These are phyloP conservation scores for Corylus avellana DNA, from an alignment of 306 rosid species.

Conservation along the genomic window DNA sequence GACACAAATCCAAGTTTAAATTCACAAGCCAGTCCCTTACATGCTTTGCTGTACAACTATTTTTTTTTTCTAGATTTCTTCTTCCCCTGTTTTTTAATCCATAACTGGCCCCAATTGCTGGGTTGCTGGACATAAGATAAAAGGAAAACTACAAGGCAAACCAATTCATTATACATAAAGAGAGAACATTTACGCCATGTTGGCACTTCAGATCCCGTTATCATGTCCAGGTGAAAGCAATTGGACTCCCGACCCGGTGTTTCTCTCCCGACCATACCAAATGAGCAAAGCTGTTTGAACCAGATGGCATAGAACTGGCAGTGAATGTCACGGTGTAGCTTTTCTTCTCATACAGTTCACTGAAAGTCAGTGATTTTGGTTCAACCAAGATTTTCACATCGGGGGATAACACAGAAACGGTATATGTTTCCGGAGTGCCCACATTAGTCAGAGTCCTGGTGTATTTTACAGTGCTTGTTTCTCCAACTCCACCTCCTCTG, in stretches of 20 bases:
- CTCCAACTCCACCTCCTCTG: slow-evolving; percentile 38
- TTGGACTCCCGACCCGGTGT: slow-evolving; percentile 68
- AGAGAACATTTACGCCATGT: not conserved
- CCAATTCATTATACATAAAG: slow-evolving; percentile 1
- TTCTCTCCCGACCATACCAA: slow-evolving; percentile 91
- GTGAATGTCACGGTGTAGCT: slow-evolving; percentile 70
- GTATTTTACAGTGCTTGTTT: slow-evolving; percentile 47
- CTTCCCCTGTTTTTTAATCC: not conserved
- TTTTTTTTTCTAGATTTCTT: slow-evolving; percentile 16
- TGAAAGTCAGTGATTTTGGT: slow-evolving; percentile 66
- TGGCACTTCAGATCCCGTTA: slow-evolving; percentile 20
- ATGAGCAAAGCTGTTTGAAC: slow-evolving; percentile 58
- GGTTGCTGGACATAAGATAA: slow-evolving; percentile 23
- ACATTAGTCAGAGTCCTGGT: slow-evolving; percentile 75
- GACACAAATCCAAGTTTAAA: not conserved
- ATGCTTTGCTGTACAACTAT: slow-evolving; percentile 36
- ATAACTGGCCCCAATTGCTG: slow-evolving; percentile 21
- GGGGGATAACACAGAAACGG: slow-evolving; percentile 48
- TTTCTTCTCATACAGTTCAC: slow-evolving; percentile 47
- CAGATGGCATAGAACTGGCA: slow-evolving; percentile 55
- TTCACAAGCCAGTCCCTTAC: not conserved
- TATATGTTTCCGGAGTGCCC: slow-evolving; percentile 63
- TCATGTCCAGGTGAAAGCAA: slow-evolving; percentile 81
- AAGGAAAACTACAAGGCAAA: slow-evolving; percentile 5
- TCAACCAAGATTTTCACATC: slow-evolving; percentile 65